phyloP scores from a whole-genome alignment of 1,139 yeast genomes.

The Yamadazyma taylorii region DNA sequence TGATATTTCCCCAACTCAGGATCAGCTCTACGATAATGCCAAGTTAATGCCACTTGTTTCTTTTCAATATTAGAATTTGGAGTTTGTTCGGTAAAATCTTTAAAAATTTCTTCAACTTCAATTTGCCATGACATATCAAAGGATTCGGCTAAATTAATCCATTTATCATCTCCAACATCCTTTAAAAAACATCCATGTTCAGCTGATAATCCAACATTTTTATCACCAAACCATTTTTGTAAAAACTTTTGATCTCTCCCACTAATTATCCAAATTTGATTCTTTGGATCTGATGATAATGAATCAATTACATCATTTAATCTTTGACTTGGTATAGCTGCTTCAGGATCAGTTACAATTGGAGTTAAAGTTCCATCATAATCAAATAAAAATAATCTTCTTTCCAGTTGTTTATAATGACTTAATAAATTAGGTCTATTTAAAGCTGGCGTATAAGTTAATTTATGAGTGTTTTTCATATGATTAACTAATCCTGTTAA shows the following conservation, averaged over 20 bases:
- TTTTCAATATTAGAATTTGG: conserved; percentile 88
- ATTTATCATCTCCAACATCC: conserved; percentile 56
- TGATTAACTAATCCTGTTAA: conserved; percentile 55
- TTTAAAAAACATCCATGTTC: conserved; percentile 97
- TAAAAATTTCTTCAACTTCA: conserved; percentile 72
- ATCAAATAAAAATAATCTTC: conserved; percentile 85
- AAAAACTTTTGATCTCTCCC: conserved; percentile 93
- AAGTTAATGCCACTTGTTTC: conserved; percentile 91
- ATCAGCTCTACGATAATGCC: conserved; percentile 96
- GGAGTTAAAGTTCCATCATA: conserved; percentile 98
- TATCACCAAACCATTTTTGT: conserved; percentile 82
- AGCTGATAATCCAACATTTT: conserved; percentile 79
- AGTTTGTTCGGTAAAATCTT: conserved; percentile 76
- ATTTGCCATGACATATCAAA: conserved; percentile 94
- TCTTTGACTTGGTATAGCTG: conserved; percentile 89
- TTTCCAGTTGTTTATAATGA: conserved; percentile 58
- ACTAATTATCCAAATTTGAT: conserved; percentile 91
- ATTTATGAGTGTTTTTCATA: conserved; percentile 41
- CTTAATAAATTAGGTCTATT: conserved; percentile 67
- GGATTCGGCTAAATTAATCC: conserved; percentile 83
- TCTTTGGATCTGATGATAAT: conserved; percentile 72
- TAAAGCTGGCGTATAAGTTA: conserved; percentile 78
- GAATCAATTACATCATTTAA: conserved; percentile 59
- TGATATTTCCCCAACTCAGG: conserved; percentile 90
- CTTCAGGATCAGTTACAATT: conserved; percentile 95